A percentile compares a stretch with the other conserved stretches of the same genome.
phyloP scores from a whole-genome alignment of 2,329 filamentous ascomycete species.

The Hypocreales sp. region DNA sequence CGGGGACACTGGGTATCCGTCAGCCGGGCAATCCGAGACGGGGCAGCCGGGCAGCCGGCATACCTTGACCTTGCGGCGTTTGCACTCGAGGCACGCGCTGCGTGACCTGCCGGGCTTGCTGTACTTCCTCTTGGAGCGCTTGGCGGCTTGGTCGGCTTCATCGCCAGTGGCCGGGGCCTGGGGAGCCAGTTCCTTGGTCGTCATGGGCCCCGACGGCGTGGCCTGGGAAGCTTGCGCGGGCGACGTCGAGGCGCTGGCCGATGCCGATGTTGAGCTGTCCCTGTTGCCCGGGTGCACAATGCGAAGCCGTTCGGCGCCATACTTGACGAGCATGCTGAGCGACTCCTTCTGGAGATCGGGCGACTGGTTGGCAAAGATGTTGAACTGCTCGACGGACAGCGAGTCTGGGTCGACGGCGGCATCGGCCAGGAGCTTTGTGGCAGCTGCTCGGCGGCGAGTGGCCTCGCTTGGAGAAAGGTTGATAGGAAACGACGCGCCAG shows the following conservation, averaged over 20 bases:
- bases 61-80: slow-evolving; percentile 21
- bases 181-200: slow-evolving; percentile 15
- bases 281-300: slow-evolving; percentile 37
- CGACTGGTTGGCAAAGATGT: slow-evolving; percentile 44
- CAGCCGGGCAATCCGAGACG: slow-evolving; percentile 3
- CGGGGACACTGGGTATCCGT: slow-evolving; percentile 21
- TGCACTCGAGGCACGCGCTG: slow-evolving; percentile 20
- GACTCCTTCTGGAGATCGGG: slow-evolving; percentile 38
- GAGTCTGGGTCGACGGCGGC: slow-evolving; percentile 35
- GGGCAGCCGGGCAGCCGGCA: slow-evolving; percentile 1
- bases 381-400: slow-evolving; percentile 38
- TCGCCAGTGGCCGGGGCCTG: slow-evolving; percentile 7
- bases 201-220: slow-evolving; percentile 11
- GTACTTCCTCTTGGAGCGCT: slow-evolving; percentile 5
- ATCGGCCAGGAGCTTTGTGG: slow-evolving; percentile 28
- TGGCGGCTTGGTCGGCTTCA: slow-evolving; percentile 1
- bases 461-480: slow-evolving; percentile 28
- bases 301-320: slow-evolving; percentile 39
- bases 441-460: slow-evolving; percentile 30
- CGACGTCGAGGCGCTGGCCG: slow-evolving; percentile 10
- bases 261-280: slow-evolving; percentile 13
- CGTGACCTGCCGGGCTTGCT: slow-evolving; percentile 15
- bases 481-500: slow-evolving; percentile 10
- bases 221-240: slow-evolving; percentile 7
- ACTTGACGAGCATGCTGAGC: slow-evolving; percentile 37